Percentiles rank a stretch among this genome's conserved stretches.
phyloP scores from a whole-genome alignment of 2,329 filamentous ascomycete species.

The Beauveria varroae region DNA sequence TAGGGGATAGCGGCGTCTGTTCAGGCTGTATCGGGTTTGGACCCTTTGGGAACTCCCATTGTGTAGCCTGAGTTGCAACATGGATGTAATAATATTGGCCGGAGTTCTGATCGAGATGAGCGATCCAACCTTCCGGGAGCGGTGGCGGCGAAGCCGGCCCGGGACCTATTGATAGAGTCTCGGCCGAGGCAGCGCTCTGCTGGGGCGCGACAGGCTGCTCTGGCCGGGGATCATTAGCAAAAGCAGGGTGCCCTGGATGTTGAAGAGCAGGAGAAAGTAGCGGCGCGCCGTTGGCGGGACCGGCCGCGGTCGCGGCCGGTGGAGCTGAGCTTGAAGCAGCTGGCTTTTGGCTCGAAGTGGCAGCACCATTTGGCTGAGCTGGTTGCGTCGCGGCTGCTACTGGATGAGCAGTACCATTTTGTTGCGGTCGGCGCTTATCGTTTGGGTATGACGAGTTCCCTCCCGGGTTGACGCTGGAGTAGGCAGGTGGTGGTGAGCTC shows the following conservation, averaged over 20 bases:
- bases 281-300: slow-evolving; percentile 22
- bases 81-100: slow-evolving; percentile 99
- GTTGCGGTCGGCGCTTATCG: slow-evolving; percentile 61
- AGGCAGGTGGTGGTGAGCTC: slow-evolving; percentile 88
- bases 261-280: slow-evolving; percentile 39
- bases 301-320: slow-evolving; percentile 17
- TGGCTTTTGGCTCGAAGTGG: slow-evolving; percentile 15
- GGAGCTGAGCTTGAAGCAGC: slow-evolving; percentile 15
- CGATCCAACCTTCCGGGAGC: slow-evolving; percentile 95
- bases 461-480: slow-evolving; percentile 64
- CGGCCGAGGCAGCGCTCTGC: slow-evolving; percentile 20
- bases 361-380: slow-evolving; percentile 21
- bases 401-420: slow-evolving; percentile 16
- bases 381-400: slow-evolving; percentile 21
- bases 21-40: slow-evolving; percentile 84
- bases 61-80: slow-evolving; percentile 85
- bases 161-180: slow-evolving; percentile 18
- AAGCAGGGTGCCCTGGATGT: slow-evolving; percentile 72
- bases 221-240: slow-evolving; percentile 71
- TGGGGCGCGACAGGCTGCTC: slow-evolving; percentile 41
- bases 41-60: slow-evolving; percentile 98
- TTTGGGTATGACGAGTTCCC: slow-evolving; percentile 58
- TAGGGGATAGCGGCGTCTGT: slow-evolving; percentile 73
- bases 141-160: slow-evolving; percentile 80
- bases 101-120: slow-evolving; percentile 88